phyloP scores from a whole-genome alignment of 345 rosid species.

The Dipteronia sinensis region DNA sequence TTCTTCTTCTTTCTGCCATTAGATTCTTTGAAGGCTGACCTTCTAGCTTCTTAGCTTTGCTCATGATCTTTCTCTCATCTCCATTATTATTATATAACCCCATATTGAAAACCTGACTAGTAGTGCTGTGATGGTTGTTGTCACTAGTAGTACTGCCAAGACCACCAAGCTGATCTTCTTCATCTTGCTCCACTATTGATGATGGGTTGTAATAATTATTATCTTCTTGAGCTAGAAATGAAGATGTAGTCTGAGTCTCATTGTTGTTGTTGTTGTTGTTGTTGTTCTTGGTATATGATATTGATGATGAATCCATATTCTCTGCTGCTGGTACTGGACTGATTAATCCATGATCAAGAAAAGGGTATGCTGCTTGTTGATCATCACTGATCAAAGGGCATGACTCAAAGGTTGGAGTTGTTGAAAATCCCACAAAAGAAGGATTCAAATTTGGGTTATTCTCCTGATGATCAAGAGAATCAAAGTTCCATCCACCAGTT shows the following conservation, averaged over 20 bases:
- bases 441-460: conserved; percentile 37
- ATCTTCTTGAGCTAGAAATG: conserved; percentile 39
- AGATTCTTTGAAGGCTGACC: conserved; percentile 95
- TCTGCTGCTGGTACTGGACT: conserved; percentile 30
- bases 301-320: conserved; percentile 24
- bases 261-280: conserved; percentile 4
- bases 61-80: conserved; percentile 30
- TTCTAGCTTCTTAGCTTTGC: conserved; percentile 57
- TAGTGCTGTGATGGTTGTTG: conserved; percentile 18
- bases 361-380: conserved; percentile 22
- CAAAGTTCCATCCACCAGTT: conserved; percentile 49
- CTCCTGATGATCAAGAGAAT: conserved; percentile 35
- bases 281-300: conserved; percentile 3
- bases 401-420: conserved; percentile 39
- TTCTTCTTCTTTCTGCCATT: conserved; percentile 88
- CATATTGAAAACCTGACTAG: conserved; percentile 37
- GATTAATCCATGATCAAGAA: conserved; percentile 40
- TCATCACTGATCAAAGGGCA: conserved; percentile 38
- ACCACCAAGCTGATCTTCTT: conserved; percentile 22
- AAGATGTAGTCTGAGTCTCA: conserved; percentile 25
- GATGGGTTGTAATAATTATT: conserved; percentile 33
- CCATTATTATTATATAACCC: conserved; percentile 28
- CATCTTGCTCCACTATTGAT: conserved; percentile 48
- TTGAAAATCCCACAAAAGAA: conserved; percentile 34
- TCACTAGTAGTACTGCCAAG: conserved; percentile 1